Percentiles rank a stretch among this genome's conserved stretches.
Evolutionary conservation across 352 stramenopile species (phyloP).

Genomic region (Globisporangium irregulare): DNA sequence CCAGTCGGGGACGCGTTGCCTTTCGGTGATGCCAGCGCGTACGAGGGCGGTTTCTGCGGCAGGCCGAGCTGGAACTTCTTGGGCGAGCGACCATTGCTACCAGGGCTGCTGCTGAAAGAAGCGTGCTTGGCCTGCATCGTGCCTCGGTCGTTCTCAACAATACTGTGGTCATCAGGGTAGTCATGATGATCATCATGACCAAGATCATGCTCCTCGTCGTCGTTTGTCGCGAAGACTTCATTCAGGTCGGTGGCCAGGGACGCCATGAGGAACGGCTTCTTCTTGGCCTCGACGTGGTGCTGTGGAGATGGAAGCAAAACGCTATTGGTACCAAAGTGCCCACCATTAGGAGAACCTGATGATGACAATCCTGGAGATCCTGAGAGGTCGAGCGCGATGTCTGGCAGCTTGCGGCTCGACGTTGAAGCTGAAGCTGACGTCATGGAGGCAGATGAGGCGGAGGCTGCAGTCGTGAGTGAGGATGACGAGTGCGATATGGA

Average conservation of each 20-base stretch:
- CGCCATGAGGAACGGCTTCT: constrained; percentile 16
- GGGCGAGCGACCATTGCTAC: neutral
- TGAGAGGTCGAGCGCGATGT: constrained; percentile 17
- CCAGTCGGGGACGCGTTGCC: constrained; percentile 4
- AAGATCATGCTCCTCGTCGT: neutral
- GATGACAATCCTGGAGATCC: neutral
- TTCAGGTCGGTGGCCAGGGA: constrained; percentile 15
- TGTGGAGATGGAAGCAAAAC: constrained; percentile 5
- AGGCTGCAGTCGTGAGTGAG: neutral
- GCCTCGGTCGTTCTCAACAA: neutral
- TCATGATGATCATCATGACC: neutral
- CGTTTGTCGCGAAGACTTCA: constrained; percentile 7
- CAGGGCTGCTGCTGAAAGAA: neutral
- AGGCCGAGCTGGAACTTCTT: constrained; percentile 15
- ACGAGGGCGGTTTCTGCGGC: constrained; percentile 6
- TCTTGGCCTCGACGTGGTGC: neutral
- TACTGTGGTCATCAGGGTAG: neutral
- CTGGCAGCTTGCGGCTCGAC: constrained; percentile 8
- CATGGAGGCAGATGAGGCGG: neutral
- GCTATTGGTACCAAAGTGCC: neutral
- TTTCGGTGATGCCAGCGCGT: constrained; percentile 5
- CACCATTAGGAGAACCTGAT: constrained; percentile 1
- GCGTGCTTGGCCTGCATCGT: neutral
- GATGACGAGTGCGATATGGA: neutral
- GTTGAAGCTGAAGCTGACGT: neutral